Percentiles rank a stretch among this genome's conserved stretches.
Evolutionary conservation across 2,329 filamentous ascomycete species (phyloP).

Genomic region (Arthrobotrys megalospora): DNA sequence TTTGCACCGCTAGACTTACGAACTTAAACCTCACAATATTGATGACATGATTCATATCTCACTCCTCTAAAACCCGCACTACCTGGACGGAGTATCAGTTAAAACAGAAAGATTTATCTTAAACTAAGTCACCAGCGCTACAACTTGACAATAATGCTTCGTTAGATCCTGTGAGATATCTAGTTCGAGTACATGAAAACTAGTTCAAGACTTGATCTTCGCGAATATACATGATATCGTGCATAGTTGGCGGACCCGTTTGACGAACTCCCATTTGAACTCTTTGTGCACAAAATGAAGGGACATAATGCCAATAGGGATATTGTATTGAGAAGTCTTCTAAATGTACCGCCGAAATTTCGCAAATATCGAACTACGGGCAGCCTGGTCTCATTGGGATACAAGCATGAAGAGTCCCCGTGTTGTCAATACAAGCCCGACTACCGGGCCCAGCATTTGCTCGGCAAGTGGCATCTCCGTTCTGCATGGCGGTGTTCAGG

Average conservation of each 20-base stretch:
- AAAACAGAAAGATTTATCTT: no score
- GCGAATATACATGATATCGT: conserved; percentile 11
- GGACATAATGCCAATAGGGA: background rate
- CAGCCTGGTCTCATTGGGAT: conserved; percentile 36
- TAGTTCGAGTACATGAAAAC: background rate
- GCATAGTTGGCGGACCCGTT: background rate
- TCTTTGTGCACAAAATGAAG: background rate
- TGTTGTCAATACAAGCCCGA: conserved; percentile 31
- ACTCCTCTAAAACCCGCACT: no score
- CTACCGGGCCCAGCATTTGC: conserved; percentile 16
- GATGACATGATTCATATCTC: no score
- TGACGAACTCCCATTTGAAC: background rate
- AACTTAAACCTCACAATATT: no score
- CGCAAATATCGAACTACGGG: conserved; percentile 19
- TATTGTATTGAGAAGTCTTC: background rate
- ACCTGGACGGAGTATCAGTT: no score
- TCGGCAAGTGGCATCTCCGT: conserved; percentile 26
- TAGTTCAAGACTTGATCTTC: background rate
- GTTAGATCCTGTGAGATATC: background rate
- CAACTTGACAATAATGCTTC: no score
- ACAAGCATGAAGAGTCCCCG: conserved; percentile 27
- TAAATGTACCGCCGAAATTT: background rate
- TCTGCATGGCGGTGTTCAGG: conserved; percentile 27
- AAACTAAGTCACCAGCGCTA: no score
- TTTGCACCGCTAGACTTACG: no score